Evolutionary conservation across 2,329 filamentous ascomycete species (phyloP).

Genomic region (Trichoderma oligosporum): DNA sequence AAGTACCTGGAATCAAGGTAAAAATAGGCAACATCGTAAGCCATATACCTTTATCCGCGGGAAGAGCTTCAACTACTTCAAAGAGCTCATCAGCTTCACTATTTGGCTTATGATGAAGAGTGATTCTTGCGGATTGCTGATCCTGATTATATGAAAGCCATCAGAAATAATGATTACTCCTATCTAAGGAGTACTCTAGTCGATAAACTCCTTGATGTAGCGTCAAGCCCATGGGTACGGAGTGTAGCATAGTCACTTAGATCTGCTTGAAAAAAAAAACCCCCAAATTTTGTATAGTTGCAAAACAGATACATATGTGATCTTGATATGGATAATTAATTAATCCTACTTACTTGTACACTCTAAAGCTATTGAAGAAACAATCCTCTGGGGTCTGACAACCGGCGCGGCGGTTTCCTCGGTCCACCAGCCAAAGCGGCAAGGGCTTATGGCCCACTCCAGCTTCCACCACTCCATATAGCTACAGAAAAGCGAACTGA

Average conservation of each 20-base stretch:
- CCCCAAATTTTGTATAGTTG: no score
- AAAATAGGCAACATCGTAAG: slow-evolving; percentile 72
- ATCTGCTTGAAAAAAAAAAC: no score
- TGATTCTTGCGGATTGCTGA: neutral
- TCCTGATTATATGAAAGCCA: no score
- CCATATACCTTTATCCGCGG: slow-evolving; percentile 39
- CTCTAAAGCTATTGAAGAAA: no score
- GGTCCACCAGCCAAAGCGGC: neutral
- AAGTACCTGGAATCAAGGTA: slow-evolving; percentile 61
- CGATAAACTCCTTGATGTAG: no score
- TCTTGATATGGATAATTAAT: no score
- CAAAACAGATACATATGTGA: no score
- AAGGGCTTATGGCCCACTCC: neutral
- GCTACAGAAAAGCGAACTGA: neutral
- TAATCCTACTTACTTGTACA: no score
- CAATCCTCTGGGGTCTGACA: neutral
- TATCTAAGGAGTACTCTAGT: no score
- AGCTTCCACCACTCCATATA: neutral
- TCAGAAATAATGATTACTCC: no score
- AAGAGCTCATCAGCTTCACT: slow-evolving; percentile 7
- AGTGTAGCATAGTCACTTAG: no score
- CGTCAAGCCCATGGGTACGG: no score
- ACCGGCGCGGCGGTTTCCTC: neutral
- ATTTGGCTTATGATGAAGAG: slow-evolving; percentile 16
- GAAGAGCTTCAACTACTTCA: slow-evolving; percentile 8